phyloP scores from a whole-genome alignment of 371 early-diverging fungal species.

The Syncephalastrum sp. region DNA sequence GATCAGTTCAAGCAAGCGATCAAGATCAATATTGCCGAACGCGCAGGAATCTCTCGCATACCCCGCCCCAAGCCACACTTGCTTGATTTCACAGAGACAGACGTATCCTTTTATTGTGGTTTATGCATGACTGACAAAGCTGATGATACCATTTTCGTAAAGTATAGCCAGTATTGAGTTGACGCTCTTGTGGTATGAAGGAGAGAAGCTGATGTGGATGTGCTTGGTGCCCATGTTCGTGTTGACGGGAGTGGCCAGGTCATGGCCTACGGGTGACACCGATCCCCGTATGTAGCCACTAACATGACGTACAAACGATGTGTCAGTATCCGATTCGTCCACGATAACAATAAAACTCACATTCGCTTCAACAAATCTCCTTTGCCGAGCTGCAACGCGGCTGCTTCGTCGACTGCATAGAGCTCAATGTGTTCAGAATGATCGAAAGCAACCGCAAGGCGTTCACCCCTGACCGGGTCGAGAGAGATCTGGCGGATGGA shows the following conservation, averaged over 20 bases:
- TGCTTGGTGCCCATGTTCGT: conserved; percentile 16
- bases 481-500: conserved; percentile 34
- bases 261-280: conserved; percentile 1
- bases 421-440: conserved; percentile 22
- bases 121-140: conserved; percentile 13
- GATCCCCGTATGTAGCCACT: conserved; percentile 42
- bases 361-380: conserved; percentile 16
- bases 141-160: conserved; percentile 29
- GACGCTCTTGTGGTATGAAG: conserved; percentile 15
- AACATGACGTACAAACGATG: not conserved
- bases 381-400: conserved; percentile 16
- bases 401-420: conserved; percentile 19
- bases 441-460: conserved; percentile 33
- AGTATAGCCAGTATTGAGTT: conserved; percentile 23
- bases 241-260: conserved; percentile 2
- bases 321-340: not conserved
- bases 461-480: conserved; percentile 27
- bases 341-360: conserved; percentile 16
- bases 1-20: no score
- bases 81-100: no score
- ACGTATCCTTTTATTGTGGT: no score
- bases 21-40: no score
- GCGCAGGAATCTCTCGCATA: no score
- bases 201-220: conserved; percentile 20
- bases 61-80: no score